phyloP scores from a whole-genome alignment of 1,139 yeast genomes.

The Hansenula lynferdii region DNA sequence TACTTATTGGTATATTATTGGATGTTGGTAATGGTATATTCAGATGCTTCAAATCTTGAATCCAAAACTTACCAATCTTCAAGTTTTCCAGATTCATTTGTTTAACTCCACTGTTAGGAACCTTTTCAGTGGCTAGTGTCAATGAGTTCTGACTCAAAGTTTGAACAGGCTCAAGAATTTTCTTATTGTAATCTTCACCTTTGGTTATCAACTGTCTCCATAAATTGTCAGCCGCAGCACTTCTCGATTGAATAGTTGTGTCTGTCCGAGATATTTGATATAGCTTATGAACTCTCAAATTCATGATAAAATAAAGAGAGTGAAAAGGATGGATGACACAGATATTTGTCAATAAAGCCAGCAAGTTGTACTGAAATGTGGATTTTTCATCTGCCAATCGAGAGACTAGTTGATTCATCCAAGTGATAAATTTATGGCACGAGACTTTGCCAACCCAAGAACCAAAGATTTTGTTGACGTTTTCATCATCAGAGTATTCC shows the following conservation, averaged over 20 bases:
- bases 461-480: constrained; percentile 33
- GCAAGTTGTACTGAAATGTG: constrained; percentile 53
- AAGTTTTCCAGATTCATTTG: constrained; percentile 33
- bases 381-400: constrained; percentile 48
- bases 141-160: constrained; percentile 47
- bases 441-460: constrained; percentile 41
- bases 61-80: constrained; percentile 54
- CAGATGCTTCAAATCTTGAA: constrained; percentile 36
- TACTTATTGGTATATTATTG: constrained; percentile 31
- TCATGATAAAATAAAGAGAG: constrained; percentile 61
- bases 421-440: constrained; percentile 58
- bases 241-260: constrained; percentile 39
- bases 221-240: constrained; percentile 44
- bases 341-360: constrained; percentile 43
- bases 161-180: constrained; percentile 38
- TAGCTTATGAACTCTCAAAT: constrained; percentile 43
- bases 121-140: constrained; percentile 45
- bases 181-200: constrained; percentile 18
- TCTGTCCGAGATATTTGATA: constrained; percentile 28
- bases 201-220: constrained; percentile 31
- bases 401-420: constrained; percentile 84
- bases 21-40: constrained; percentile 69
- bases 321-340: constrained; percentile 73
- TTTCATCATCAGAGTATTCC: constrained; percentile 44
- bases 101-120: constrained; percentile 27